Base-by-base conservation (phyloP, 345 rosid genomes). In the Heritiera littoralis region DNA sequence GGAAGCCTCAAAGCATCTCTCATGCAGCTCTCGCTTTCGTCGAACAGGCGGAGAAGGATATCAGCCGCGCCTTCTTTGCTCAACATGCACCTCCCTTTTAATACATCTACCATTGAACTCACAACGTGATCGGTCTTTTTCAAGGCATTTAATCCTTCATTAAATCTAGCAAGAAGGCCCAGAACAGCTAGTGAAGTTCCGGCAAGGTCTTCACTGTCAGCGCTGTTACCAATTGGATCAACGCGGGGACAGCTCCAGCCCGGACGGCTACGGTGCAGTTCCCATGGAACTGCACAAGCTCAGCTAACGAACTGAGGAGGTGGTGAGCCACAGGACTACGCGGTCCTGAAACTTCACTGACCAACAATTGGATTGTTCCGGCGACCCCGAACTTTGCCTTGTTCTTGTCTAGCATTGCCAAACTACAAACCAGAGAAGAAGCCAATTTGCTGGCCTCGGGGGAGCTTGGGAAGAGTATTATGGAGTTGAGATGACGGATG, bases 301-400 rank as follows among this genome's bases (percentile, higher is more conserved):
- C 92, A 0, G 89, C 86, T 58, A 89, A 80, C 3, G 90, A 85
- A 51, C 89, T 86, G 3, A 89, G 87, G 63, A 89, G 78, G 79
- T 87, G 89, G 61, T 86, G 90, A 7, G 87, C 55, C 1, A 86
- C 84, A 15, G 74, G 75, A n/a, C 61, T 52, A 0, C 68, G 41
- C 0, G 85, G 76, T 20, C 76, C 83, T 0, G 87, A 84, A 48
- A 89, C 55, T 75, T 52, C 66, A 9, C 48, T 30, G 56, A 70
- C 12, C 5, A 91, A 78, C 13, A 82, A 63, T 45, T 84, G 88
- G 79, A 89, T 30, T 2, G 92, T 87, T 0, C 90, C 90, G 0
- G 88, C 89, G 2, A 87, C 90, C 1, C 95, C 93, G 35, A 91
- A 89, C 83, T 84, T 89, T 74, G 93, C 93, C 84, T 91, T 91